Percentiles rank a stretch among this genome's conserved stretches.
Conservation (phyloP, 495 filamentous ascomycete species). For the Pyrenula massariospora region DNA sequence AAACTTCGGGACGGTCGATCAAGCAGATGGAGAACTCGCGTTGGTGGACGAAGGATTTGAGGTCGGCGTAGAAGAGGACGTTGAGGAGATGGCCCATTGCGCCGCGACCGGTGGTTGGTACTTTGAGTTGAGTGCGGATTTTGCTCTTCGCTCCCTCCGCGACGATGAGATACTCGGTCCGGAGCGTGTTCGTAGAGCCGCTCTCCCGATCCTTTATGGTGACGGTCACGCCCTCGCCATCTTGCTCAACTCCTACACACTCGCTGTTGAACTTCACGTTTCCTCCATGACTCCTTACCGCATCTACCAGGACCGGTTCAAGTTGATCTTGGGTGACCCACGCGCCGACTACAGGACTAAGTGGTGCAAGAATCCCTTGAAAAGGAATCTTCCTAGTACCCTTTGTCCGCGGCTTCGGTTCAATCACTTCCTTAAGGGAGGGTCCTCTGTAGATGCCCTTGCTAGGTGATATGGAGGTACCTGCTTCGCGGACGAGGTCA, state of each 20-base stretch:
- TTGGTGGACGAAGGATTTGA: constrained; percentile 9
- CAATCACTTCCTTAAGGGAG: too few species aligned
- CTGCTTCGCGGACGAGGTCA: too few species aligned
- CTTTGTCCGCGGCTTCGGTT: too few species aligned
- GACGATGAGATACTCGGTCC: constrained; percentile 9
- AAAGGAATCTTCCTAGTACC: constrained; percentile 8
- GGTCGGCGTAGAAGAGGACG: constrained; percentile 17
- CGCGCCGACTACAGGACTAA: constrained; percentile 4
- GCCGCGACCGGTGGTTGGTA: constrained; percentile 10
- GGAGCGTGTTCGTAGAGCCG: constrained; percentile 3
- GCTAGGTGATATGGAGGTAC: too few species aligned
- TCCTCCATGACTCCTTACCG: constrained; percentile 8
- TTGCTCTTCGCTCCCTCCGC: constrained; percentile 8
- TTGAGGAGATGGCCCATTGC: constrained; percentile 17
- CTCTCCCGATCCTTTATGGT: constrained; percentile 9
- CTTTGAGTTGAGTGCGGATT: constrained; percentile 6
- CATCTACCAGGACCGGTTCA: constrained; percentile 7
- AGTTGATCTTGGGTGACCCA: constrained; percentile 14
- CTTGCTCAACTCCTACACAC: constrained; percentile 5
- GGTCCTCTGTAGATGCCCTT: too few species aligned
- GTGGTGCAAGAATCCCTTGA: too few species aligned
- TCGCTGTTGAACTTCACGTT: constrained; percentile 9
- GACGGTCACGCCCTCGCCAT: constrained; percentile 3
- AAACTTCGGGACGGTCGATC: constrained; percentile 11
- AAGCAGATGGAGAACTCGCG: constrained; percentile 15